Evolutionary conservation across 2,329 filamentous ascomycete genomes (phyloP), one percentile per base, ranked within the genome.

Genomic region (Calonectria henricotiae): DNA sequence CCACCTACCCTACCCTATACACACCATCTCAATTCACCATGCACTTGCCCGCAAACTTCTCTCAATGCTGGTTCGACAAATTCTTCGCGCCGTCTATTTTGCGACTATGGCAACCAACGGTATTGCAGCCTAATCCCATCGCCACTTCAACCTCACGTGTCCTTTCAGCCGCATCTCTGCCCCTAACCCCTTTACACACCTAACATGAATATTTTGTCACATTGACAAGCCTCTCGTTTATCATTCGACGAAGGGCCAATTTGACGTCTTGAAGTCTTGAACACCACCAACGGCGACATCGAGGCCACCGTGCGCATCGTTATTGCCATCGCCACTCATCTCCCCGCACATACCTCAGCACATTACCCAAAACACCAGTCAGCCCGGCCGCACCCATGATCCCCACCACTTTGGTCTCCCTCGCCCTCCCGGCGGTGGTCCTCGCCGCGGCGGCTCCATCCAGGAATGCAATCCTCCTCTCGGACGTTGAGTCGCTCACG

Each of bases 401-500:
- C 62, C 67, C 77, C 63, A 60, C 74, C 60, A 69, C 63, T 12
- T 49, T 79, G 47, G 60, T 74, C 63, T 11, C 75, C 62, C 65
- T 80, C 69, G 25, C 72, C 65, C 73, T 81, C 44, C 77, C 79
- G 17, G 51, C 75, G 61, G 74, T 80, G 61, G 55, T 76, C 68
- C 66, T 76, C 46, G 63, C 77, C 54, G 64, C 77, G 54, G 72
- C 79, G 27, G 71, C 76, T 4, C 78, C 79, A 8, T 84, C 87
- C 68, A 85, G 83, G 44, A 83, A 89, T 77, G 88, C 88, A 68
- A 87, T 90, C 78, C 86, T 88, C 68, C 86, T 90, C 75, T 89
- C 88, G 30, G 77, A 86, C 2, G 92, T 98, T 66, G 89, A 94
- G 75, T 88, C 92, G 58, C 89, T 98, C 46, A 98, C 95, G 7